Evolutionary conservation across 495 filamentous ascomycete genomes (phyloP), one percentile per base, ranked within the genome.

Genomic region (Apiosordaria backusii): DNA sequence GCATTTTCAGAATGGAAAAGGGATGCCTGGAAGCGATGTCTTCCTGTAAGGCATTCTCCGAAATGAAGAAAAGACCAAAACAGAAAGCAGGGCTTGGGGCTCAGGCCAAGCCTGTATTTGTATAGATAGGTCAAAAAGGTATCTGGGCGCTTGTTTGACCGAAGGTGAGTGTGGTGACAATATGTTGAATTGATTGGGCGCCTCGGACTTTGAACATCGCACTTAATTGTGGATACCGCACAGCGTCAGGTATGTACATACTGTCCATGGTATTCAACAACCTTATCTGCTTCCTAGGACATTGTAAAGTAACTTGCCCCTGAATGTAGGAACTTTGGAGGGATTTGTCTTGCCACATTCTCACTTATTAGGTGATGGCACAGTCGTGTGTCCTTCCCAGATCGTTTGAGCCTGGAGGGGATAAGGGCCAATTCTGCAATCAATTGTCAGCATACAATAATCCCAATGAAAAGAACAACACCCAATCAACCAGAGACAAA

Each of bases 151-250:
- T 13, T 45, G 35, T 45, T 45, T 45, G 35, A 45, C 5, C 35
- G 9, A 13, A 45, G 35, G 35, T 45, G 9, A 45, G 35, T 6
- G 35, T 45, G 35, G 35, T 45, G 4, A 60, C 9, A 2, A 45
- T 45, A 1, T 7, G 9, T 13, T 13, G 35, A 45, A 15, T 15
- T 60, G 26, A 60, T 60, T 60, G 58, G 58, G 4, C 26, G 10
- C 24, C 58, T 60, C 58, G 58, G 58, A 60, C 26, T 24, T 60
- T 45, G 10, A 15, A 45, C 35, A 45, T 45, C 35, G 35, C 9
- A 45, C 35, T 45, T 15, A 15, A 45, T 7, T 45, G 35, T 45
- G 35, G 35, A 45, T 45, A 45, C 35, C 35, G 16, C 35, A 45
- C 13, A 45, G 35, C 35, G 16, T 45, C 35, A 45, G 35, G 1